Evolutionary conservation across 495 filamentous ascomycete species (phyloP), one percentile per base, ranked within the genome.

Genomic region (Aspergillus bertholletiae): DNA sequence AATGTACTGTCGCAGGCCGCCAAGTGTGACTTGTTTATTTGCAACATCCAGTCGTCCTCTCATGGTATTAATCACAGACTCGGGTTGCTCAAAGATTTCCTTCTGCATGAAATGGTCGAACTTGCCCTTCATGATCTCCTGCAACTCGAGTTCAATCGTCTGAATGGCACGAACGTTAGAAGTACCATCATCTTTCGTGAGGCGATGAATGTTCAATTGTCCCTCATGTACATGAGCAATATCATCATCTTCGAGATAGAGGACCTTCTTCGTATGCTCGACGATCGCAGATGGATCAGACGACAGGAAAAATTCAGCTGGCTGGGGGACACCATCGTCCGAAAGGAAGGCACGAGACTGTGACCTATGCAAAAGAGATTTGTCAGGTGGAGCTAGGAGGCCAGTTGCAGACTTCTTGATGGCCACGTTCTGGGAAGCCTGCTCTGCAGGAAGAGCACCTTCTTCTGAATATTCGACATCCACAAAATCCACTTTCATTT

Each of bases 61-160:
- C 94, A 98, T 98, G 40, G 95, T 97, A 80, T 98, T 98, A 75
- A 98, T 86, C 54, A 98, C 90, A 5, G 94, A 98, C 76, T 98
- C 94, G 54, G 94, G 94, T 76, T 98, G 94, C 78, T 98, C 94
- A 73, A 97, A 98, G 66, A 98, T 98, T 71, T 98, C 94, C 81
- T 98, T 98, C 70, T 98, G 95, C 94, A 98, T 98, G 80, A 97
- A 98, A 74, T 98, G 94, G 69, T 98, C 94, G 74, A 97, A 98
- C 66, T 93, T 95, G 67, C 94, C 94, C 84, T 97, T 98, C 94
- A 98, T 98, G 73, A 98, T 98, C 77, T 98, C 94, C 78, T 98
- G 94, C 51, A 98, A 85, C 82, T 98, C 90, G 37, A 98, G 86
- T 77, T 98, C 94, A 51, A 98, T 83, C 40, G 94, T 98, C 79